Evolutionary conservation across 768 basidiomycete genomes (phyloP), one percentile per base, ranked within the genome.

Genomic region (Omphalotus guepiniiformis): DNA sequence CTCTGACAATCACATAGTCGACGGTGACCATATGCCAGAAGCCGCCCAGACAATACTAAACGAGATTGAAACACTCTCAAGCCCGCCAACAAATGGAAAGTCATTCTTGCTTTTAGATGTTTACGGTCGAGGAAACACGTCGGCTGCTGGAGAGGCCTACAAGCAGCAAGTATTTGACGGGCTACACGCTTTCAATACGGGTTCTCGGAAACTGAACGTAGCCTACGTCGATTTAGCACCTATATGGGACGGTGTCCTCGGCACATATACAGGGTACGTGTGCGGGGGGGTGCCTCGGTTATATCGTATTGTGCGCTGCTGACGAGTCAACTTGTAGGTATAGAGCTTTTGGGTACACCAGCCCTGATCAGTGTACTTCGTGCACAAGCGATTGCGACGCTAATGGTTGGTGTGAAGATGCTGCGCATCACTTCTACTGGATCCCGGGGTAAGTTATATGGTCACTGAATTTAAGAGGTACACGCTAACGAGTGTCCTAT

Each of bases 381-480:
- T 63, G 64, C 44, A 69, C 57, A 2, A 61, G 59, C 2, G 64
- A 64, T 4, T 55, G 66, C 35, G 68, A 69, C 11, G 64, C 64
- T 4, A 54, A 59, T 3, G 63, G 54, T 2, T 46, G 52, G 48
- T 76, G 74, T 47, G 25, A 46, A 38, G 73, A 76, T 42, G 70
- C 73, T 2, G 72, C 73, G 28, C 75, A 74, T 53, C 67, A 68
- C 39, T 80, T 79, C 49, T 77, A 78, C 53, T 79, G 76, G 73
- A 72, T 79, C 19, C 59, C 62, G 30, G 69, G 71, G 78, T 78
- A 48, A 39, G 72, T 59, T 23, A 2, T 3, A 2, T 18, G 38
- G 40, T 1, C 8, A 25, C 18, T n/a, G 23, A 13, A 26, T 47
- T 8, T 28, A 19, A n/a, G n/a, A n/a, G 15, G n/a, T 22, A 16